Evolutionary conservation across 169 alveolate genomes (phyloP), one percentile per base, ranked within the genome.

Genomic region (Plasmodium gonderi): DNA sequence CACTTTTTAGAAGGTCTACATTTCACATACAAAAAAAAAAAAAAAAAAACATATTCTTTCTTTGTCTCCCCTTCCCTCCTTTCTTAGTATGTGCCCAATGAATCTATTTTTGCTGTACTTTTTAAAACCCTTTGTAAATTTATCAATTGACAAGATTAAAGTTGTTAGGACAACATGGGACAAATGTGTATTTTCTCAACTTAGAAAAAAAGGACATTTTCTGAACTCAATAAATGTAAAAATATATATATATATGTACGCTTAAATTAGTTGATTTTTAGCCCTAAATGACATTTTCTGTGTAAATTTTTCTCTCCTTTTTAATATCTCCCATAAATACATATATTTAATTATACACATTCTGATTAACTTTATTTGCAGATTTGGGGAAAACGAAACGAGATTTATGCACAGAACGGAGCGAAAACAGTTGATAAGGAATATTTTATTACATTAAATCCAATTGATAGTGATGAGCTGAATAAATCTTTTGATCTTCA

Each of bases 81-180:
- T 47, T n/a, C 12, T 75, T 14, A 85, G 92, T 44, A 82, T 65
- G 67, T 85, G 92, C 74, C 92, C 92, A 20, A 26, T 29, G 69
- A 85, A 85, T 67, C 78, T 85, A 31, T 85, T 85, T 65, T 44
- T 75, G 67, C 51, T 85, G 67, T 85, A 85, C 33, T 85, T 85
- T 65, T 65, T 85, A n/a, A 85, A 85, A 23, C 92, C 92, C 7
- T 85, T 85, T 85, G n/a, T 74, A 23, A 85, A 51, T 17, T 72
- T 85, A 26, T 85, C 92, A 7, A 82, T 74, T 20, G 92, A 85
- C 65, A 85, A 85, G 67, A 60, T 85, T 74, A 33, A 85, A 17
- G 92, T 85, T 36, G 92, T 85, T n/a, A 40, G 92, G 11, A 85
- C 78, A 12, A 85, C 87, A 3, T 85, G 92, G 92, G 79, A 85